These are phyloP conservation scores for Magnusiomyces tetraspermus DNA, from an alignment of 1,139 yeast genomes.

Conservation along the genomic window DNA sequence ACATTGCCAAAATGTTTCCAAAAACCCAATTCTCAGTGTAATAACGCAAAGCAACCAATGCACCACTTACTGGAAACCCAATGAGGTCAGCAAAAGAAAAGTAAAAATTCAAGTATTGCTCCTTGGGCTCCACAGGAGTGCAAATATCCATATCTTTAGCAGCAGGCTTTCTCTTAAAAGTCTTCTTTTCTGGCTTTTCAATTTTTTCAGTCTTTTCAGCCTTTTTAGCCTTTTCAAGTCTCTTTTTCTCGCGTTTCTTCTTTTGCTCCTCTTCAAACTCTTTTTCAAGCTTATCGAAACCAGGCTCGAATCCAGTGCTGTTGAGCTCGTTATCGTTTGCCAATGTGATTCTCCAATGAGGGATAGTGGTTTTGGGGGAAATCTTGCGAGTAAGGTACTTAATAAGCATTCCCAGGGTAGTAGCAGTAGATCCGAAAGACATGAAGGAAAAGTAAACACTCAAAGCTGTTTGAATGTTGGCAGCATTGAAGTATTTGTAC, in stretches of 20 bases:
- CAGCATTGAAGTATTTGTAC: slow-evolving; percentile 29
- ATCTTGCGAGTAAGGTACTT: slow-evolving; percentile 25
- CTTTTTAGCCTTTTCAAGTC: slow-evolving; percentile 1
- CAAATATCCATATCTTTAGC: background rate
- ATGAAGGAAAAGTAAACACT: slow-evolving; percentile 31
- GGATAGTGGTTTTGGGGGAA: slow-evolving; percentile 17
- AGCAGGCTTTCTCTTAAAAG: background rate
- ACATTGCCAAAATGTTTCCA: slow-evolving; percentile 18
- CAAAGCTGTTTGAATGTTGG: slow-evolving; percentile 28
- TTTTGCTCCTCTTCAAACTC: slow-evolving; percentile 5
- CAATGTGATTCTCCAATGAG: slow-evolving; percentile 30
- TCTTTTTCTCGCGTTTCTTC: slow-evolving; percentile 2
- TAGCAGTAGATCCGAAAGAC: slow-evolving; percentile 27
- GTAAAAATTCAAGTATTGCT: slow-evolving; percentile 9
- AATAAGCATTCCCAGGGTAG: slow-evolving; percentile 23
- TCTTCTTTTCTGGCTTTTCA: slow-evolving; percentile 17
- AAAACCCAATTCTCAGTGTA: slow-evolving; percentile 33
- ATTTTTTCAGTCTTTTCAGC: slow-evolving; percentile 13
- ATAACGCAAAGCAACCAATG: slow-evolving; percentile 18
- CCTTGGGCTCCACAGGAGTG: slow-evolving; percentile 11
- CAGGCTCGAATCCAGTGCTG: slow-evolving; percentile 26
- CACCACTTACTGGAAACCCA: slow-evolving; percentile 21
- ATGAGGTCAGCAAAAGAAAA: slow-evolving; percentile 27
- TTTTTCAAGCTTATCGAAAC: slow-evolving; percentile 7
- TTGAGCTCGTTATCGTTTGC: slow-evolving; percentile 29